Conservation (phyloP, 23 red algal genomes). For the Chondrus crispus region DNA sequence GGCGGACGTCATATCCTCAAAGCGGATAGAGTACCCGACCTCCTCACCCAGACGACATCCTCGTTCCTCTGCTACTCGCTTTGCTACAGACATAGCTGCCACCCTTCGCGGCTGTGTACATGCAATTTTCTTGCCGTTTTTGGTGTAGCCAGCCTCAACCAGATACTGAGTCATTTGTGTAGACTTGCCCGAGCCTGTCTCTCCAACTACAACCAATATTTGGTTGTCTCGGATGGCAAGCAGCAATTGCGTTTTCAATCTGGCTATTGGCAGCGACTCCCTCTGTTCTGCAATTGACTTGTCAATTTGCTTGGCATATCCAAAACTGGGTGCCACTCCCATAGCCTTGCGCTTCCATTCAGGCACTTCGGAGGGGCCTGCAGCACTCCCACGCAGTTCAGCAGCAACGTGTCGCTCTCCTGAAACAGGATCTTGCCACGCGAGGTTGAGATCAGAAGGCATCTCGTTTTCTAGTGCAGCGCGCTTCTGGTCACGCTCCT, state of each 20-base stretch:
- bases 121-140: slow-evolving; percentile 55
- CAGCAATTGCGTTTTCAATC: slow-evolving; percentile 70
- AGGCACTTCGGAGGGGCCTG: slow-evolving; percentile 62
- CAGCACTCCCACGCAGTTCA: slow-evolving; percentile 53
- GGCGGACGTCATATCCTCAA: slow-evolving; percentile 87
- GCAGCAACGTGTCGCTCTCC: slow-evolving; percentile 69
- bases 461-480: slow-evolving; percentile 67
- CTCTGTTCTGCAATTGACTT: slow-evolving; percentile 87
- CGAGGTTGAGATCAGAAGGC: slow-evolving; percentile 70
- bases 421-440: slow-evolving; percentile 89
- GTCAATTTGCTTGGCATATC: slow-evolving; percentile 58
- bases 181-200: slow-evolving; percentile 97
- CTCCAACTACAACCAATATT: slow-evolving; percentile 92
- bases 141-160: slow-evolving; percentile 73
- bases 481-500: slow-evolving; percentile 76
- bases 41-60: slow-evolving; percentile 77
- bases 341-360: slow-evolving; percentile 87
- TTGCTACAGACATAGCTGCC: slow-evolving; percentile 90
- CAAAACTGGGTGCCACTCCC: slow-evolving; percentile 84
- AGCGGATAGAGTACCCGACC: slow-evolving; percentile 98
- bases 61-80: slow-evolving; percentile 89
- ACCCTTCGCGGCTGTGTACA: slow-evolving; percentile 97
- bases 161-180: slow-evolving; percentile 99
- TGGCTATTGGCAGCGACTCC: slow-evolving; percentile 79
- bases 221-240: slow-evolving; percentile 76